Base-by-base conservation (phyloP, 139 green algal species). In the Volvox africanus region DNA sequence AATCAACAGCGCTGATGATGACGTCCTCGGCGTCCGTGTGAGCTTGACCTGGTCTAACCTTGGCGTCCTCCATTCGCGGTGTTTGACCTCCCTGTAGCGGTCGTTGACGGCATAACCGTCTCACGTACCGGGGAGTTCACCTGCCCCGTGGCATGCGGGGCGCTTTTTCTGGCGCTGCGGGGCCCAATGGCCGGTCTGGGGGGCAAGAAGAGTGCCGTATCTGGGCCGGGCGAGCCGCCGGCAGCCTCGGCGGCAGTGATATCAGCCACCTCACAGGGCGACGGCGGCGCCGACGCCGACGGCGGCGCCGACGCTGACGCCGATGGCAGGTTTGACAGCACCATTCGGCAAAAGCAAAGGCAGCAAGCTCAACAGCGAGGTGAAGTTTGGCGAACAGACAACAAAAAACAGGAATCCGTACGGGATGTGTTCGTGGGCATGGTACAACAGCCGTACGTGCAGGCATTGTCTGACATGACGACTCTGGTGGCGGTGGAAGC, bases 121-220 rank as follows among this genome's bases (percentile, higher is more conserved):
- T 91, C 87, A 6, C 76, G 87, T 24, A 79, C 87, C 5, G 87
- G 87, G 37, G 87, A 91, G 61, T 91, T 91, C 87, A 91, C 87
- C 30, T 91, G 87, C 61, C 87, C 87, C 0, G 76, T 91, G 5
- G 76, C 76, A 2, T 80, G 61, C 61, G 87, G 87, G 17, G 87
- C 87, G 26, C 1, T 91, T 11, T 79, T 86, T 61, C 33, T 91
- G 33, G 26, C n/a, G 2, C 86, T 65, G 1, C 50, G 68, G 32
- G 14, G 1, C 5, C 44, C 44, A n/a, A 22, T 1, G 21, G 11
- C 6, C 11, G 16, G 69, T 36, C 86, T 77, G 26, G 30, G 9
- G 2, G 26, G 44, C 9, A 55, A 9, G 44, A 55, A 9, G 44
- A 5, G 9, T 55, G 44, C 5, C 44, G 44, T 5, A 55, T 9